These are phyloP conservation scores for Anastatica hierochuntica DNA, from an alignment of 345 rosid genomes.

Conservation along the genomic window DNA sequence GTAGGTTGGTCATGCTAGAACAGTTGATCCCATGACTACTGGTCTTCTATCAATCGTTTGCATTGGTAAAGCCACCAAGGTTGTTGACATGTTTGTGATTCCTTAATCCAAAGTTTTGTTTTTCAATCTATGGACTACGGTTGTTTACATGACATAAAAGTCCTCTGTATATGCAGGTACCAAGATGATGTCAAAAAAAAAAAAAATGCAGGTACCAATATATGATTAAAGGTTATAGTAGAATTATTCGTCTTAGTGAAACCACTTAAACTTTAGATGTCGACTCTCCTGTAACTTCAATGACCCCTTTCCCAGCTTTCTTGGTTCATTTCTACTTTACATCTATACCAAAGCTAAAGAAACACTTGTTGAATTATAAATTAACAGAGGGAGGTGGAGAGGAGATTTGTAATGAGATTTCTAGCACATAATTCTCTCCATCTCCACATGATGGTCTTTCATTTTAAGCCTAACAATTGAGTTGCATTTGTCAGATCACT, in stretches of 20 bases:
- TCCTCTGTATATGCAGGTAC: constrained; percentile 37
- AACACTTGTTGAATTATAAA: no score
- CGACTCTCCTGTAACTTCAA: constrained; percentile 72
- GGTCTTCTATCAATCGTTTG: constrained; percentile 77
- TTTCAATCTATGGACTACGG: not conserved
- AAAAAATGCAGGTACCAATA: no score
- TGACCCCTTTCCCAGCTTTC: constrained; percentile 2
- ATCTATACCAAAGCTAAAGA: no score
- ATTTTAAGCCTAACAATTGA: no score
- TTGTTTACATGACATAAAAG: not conserved
- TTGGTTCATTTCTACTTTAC: constrained; percentile 3
- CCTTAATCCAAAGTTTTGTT: not conserved
- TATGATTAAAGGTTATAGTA: constrained; percentile 83
- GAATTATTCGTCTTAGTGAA: constrained; percentile 92
- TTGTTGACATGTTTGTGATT: constrained; percentile 61
- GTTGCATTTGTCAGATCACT: no score
- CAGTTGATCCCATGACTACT: constrained; percentile 98
- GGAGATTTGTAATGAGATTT: no score
- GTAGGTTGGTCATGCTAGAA: constrained; percentile 97
- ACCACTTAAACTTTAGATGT: constrained; percentile 96
- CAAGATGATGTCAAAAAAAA: no score
- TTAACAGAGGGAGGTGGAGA: no score
- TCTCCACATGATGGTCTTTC: no score
- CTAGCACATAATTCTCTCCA: no score
- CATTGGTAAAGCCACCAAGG: constrained; percentile 83